Evolutionary conservation across 768 basidiomycete genomes (phyloP).

Genomic region (Xanthoconium stramineum): DNA sequence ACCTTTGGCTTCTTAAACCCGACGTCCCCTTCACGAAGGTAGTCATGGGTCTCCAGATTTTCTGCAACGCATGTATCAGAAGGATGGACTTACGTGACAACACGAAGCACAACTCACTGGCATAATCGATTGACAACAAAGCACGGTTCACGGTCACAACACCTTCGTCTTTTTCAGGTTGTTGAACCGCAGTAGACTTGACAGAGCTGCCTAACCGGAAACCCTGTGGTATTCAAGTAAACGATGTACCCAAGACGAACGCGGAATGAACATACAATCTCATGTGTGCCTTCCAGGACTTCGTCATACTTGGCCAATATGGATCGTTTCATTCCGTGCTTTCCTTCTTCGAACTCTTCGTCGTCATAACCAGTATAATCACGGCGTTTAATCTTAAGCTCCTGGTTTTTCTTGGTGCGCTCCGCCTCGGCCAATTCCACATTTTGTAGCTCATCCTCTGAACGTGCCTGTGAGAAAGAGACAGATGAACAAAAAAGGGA

Average conservation of each 20-base stretch:
- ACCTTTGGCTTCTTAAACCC: constrained; percentile 97
- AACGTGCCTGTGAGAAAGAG: not conserved
- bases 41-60: constrained; percentile 83
- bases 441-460: constrained; percentile 98
- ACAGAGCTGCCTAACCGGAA: constrained; percentile 79
- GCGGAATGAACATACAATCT: constrained; percentile 48
- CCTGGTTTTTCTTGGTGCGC: constrained; percentile 70
- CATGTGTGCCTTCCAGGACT: constrained; percentile 70
- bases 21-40: constrained; percentile 84
- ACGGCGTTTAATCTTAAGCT: constrained; percentile 82
- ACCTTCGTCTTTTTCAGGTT: constrained; percentile 47
- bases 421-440: constrained; percentile 92
- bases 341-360: constrained; percentile 80
- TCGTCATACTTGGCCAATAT: constrained; percentile 94
- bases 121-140: constrained; percentile 82
- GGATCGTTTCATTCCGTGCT: constrained; percentile 75
- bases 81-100: not conserved
- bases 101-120: constrained; percentile 54
- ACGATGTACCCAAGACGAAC: not conserved
- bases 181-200: constrained; percentile 34
- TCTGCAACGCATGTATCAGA: constrained; percentile 45
- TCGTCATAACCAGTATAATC: constrained; percentile 97
- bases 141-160: constrained; percentile 71
- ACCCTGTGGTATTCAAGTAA: constrained; percentile 45
- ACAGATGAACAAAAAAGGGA: not conserved